Evolutionary conservation across 2,329 filamentous ascomycete genomes (phyloP).

Genomic region (Purpureocillium lavendulum): DNA sequence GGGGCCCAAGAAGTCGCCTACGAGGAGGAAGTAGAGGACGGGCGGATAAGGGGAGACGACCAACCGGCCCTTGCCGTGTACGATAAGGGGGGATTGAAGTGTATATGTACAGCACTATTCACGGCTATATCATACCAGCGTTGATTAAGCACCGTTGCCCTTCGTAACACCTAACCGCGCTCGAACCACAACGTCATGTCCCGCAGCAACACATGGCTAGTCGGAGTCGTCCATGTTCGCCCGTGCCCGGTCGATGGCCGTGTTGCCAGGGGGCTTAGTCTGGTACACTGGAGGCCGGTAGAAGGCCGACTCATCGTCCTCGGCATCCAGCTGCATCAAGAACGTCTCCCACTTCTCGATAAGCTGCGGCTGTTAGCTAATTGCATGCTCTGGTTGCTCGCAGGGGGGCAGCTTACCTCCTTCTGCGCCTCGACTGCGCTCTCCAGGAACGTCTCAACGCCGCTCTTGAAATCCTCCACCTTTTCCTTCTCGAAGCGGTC

Average conservation of each 20-base stretch:
- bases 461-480: conserved; percentile 97
- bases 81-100: too few species aligned
- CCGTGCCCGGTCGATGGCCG: conserved; percentile 51
- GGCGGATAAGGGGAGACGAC: neutral
- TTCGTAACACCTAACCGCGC: neutral
- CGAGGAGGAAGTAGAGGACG: conserved; percentile 35
- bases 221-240: conserved; percentile 54
- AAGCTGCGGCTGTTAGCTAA: conserved; percentile 28
- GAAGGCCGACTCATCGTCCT: conserved; percentile 70
- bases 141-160: neutral
- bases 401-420: conserved; percentile 56
- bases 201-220: conserved; percentile 20
- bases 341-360: conserved; percentile 98
- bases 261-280: conserved; percentile 44
- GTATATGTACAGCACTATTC: conserved; percentile 5
- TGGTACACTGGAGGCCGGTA: conserved; percentile 54
- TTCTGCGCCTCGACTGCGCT: conserved; percentile 97
- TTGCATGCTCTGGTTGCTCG: neutral
- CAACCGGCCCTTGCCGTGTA: too few species aligned
- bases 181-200: neutral
- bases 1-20: conserved; percentile 32
- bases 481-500: conserved; percentile 95
- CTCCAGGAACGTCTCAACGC: conserved; percentile 94
- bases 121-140: neutral
- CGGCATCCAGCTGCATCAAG: conserved; percentile 88